Evolutionary conservation across 2,329 filamentous ascomycete genomes (phyloP), one percentile per base, ranked within the genome.

Genomic region (Escovopsis sp.): DNA sequence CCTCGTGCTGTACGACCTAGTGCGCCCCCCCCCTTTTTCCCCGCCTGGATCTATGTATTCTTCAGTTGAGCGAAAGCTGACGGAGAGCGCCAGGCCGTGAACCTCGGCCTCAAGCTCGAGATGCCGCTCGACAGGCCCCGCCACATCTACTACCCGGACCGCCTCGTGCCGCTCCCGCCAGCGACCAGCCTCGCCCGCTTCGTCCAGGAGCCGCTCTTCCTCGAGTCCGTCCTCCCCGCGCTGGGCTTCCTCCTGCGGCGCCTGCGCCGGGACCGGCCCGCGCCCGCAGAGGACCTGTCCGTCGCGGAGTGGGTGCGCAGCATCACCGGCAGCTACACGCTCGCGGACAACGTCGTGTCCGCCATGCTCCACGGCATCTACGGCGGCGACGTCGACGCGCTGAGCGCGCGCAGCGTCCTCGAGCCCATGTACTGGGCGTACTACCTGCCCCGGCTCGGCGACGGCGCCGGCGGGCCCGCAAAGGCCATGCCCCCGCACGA

Each of bases 81-180:
- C 35, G 28, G 8, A 9, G 11, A 7, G 8, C 28, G 34, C 15
- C 37, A 63, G 60, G 53, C 51, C 12, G 53, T 61, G 36, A 59
- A 62, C 43, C 55, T 63, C 26, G 60, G 60, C 33, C 59, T 63
- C 45, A 43, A 47, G n/a, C 53, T 77, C 69, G 38, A 60, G 60
- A 68, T 72, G 63, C 71, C 41, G 68, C 70, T 42, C 67, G 55
- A 53, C 36, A 48, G 51, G 40, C 52, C 57, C 12, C 82, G 87
- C 47, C 95, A 80, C 60, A 68, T 96, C 46, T 95, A 91, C 70
- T 94, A 93, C 55, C 85, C 85, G 2, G 83, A 94, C 57, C 84
- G 80, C 54, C 72, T 65, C 32, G 59, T 65, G 26, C 42, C 50
- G 33, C 48, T 60, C 26, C 62, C 61, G 2, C 60, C 61, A 3